Conservation (phyloP, 2,329 filamentous ascomycete species). For the Trichoderma polysporum region DNA sequence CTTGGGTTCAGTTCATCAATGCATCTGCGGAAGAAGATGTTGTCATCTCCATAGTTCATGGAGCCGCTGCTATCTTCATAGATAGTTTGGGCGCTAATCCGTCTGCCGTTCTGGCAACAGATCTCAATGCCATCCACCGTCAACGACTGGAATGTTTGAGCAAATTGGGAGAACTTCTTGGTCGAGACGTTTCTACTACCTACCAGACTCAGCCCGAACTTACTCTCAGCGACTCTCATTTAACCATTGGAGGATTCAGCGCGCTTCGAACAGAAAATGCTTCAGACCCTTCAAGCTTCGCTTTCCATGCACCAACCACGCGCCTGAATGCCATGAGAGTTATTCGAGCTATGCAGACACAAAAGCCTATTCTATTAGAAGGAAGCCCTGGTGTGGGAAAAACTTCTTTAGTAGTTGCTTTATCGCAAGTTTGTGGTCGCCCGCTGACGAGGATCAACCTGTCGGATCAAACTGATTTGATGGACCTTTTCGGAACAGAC, state of each 20-base stretch:
- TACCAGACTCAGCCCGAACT: conserved; percentile 67
- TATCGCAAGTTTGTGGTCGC: conserved; percentile 76
- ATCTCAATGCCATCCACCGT: conserved; percentile 64
- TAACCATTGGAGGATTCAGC: conserved; percentile 74
- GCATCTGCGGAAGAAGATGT: conserved; percentile 47
- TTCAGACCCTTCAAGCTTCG: conserved; percentile 41
- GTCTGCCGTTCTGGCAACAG: conserved; percentile 76
- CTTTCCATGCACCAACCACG: conserved; percentile 87
- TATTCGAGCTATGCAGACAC: conserved; percentile 80
- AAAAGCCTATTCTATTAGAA: conserved; percentile 90
- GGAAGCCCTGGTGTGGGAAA: conserved; percentile 98
- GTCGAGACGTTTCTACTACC: conserved; percentile 58
- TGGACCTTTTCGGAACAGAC: conserved; percentile 96
- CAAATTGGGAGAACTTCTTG: conserved; percentile 67
- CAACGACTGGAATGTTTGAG: conserved; percentile 73
- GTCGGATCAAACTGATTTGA: conserved; percentile 95
- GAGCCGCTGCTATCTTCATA: conserved; percentile 92
- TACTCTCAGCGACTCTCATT: conserved; percentile 44
- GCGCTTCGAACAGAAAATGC: conserved; percentile 53
- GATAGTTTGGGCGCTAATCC: conserved; percentile 95
- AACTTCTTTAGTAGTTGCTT: conserved; percentile 84
- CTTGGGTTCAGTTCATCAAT: conserved; percentile 94
- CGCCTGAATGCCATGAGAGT: conserved; percentile 88
- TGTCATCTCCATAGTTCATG: conserved; percentile 63
- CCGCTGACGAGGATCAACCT: conserved; percentile 92